Percentiles rank a stretch among this genome's conserved stretches.
Conservation (phyloP, 805 yeast species). For the Pichia occidentalis region DNA sequence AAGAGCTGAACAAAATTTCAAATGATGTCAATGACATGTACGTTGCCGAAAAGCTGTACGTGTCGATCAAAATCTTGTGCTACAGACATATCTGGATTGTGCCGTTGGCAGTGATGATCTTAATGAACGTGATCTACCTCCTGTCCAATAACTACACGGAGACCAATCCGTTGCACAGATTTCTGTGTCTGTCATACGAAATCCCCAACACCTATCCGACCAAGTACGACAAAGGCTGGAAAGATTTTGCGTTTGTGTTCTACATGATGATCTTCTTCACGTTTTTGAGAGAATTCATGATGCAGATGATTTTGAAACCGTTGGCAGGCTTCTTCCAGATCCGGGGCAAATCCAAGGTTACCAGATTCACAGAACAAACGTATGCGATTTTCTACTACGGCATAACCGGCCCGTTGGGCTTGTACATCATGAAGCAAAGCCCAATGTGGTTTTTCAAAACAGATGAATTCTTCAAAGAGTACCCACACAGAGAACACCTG, state of each 20-base stretch:
- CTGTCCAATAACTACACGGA: constrained; percentile 51
- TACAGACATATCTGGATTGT: constrained; percentile 66
- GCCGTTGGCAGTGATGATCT: constrained; percentile 46
- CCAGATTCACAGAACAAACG: constrained; percentile 89
- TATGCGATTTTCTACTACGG: constrained; percentile 80
- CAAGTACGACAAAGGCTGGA: constrained; percentile 77
- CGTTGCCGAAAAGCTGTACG: constrained; percentile 46
- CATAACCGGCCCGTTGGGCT: constrained; percentile 75
- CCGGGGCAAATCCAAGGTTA: constrained; percentile 46
- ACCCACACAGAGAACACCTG: constrained; percentile 77
- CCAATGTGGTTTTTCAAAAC: constrained; percentile 92
- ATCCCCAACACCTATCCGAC: constrained; percentile 50
- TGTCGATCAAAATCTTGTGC: constrained; percentile 52
- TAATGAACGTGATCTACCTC: constrained; percentile 39
- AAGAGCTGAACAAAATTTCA: constrained; percentile 22
- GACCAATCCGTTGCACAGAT: constrained; percentile 55
- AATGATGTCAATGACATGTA: constrained; percentile 41
- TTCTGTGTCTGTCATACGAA: constrained; percentile 60
- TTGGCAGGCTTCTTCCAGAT: constrained; percentile 52
- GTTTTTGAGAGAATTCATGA: constrained; percentile 80
- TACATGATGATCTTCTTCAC: constrained; percentile 85
- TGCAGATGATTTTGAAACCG: constrained; percentile 78
- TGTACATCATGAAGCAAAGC: constrained; percentile 76
- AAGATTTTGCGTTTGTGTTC: constrained; percentile 73
- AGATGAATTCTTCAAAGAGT: constrained; percentile 65